Evolutionary conservation across 345 rosid species (phyloP), one percentile per base, ranked within the genome.

Genomic region (Raphanus sativus): DNA sequence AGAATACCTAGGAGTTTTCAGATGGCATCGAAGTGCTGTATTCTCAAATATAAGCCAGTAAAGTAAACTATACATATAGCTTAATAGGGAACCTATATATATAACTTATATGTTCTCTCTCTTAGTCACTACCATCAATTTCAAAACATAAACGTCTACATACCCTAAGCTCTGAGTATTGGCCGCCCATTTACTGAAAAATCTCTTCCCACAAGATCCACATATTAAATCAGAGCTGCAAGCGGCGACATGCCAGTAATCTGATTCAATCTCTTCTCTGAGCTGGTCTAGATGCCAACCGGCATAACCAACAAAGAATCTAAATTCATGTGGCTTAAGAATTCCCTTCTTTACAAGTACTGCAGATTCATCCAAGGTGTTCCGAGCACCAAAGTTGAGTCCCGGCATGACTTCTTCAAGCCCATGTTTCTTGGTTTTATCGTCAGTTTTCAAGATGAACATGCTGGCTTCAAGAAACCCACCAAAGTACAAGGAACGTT

Each of bases 231-330:
- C 81, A 1, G 89, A 83, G 86, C 98, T 92, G 62, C 97, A 94
- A 0, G 97, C 87, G 59, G 97, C 97, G 1, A 90, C 91, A 55
- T 85, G 79, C 98, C 98, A 94, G 45, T 84, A 90, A 76, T 88
- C 85, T 8, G 86, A 90, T 73, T 89, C 90, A 1, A 89, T 92
- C 83, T 94, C 97, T 77, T 88, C 93, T 76, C 88, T 89, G 82
- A 92, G 80, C 75, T 92, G 98, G 83, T 89, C 98, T 56, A 86
- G 85, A 81, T 89, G 96, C 98, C 98, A 94, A 11, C 96, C 98
- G 0, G 98, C 90, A 32, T 92, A 89, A 61, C 98, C 98, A 63
- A 83, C 89, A 75, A 94, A 94, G 87, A 92, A 90, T 79, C 91
- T 88, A 67, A 90, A 89, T 78, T 89, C 97, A 38, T 88, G 89